Evolutionary conservation across 2,329 filamentous ascomycete genomes (phyloP).

Genomic region (Penicillium oxalicum): DNA sequence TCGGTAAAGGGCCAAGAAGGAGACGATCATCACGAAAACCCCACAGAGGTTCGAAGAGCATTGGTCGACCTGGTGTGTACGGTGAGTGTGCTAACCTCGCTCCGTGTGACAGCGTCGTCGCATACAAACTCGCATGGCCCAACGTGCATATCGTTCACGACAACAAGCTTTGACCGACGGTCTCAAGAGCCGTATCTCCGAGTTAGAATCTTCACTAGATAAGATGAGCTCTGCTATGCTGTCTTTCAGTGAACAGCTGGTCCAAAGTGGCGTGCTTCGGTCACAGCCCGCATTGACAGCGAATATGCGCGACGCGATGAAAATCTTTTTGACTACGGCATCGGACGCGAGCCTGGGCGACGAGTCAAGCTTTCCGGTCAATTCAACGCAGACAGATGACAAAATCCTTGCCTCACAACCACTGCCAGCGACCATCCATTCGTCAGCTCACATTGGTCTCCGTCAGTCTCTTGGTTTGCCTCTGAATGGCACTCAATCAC

Average conservation of each 20-base stretch:
- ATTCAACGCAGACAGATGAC: neutral
- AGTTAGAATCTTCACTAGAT: conserved; percentile 17
- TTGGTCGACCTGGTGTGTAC: neutral
- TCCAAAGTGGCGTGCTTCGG: conserved; percentile 16
- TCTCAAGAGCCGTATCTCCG: conserved; percentile 15
- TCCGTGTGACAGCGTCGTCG: conserved; percentile 16
- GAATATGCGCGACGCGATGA: conserved; percentile 3
- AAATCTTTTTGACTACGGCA: neutral
- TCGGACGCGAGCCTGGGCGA: neutral
- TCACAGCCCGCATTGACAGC: conserved; percentile 14
- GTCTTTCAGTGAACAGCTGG: conserved; percentile 18
- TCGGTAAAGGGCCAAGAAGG: neutral
- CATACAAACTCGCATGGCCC: conserved; percentile 22
- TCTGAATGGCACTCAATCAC: neutral
- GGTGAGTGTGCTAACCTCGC: neutral
- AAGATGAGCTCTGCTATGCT: conserved; percentile 20
- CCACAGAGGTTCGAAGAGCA: neutral
- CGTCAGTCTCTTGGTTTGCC: neutral
- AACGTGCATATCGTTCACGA: conserved; percentile 24
- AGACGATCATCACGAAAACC: neutral
- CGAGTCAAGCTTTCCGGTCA: neutral
- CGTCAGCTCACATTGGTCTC: neutral
- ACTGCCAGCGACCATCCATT: neutral
- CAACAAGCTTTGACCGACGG: conserved; percentile 19
- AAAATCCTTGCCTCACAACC: neutral